Percentiles rank a stretch among this genome's conserved stretches.
Evolutionary conservation across 208 protist genomes (phyloP).

Genomic region (Trichomonas vaginalis): DNA sequence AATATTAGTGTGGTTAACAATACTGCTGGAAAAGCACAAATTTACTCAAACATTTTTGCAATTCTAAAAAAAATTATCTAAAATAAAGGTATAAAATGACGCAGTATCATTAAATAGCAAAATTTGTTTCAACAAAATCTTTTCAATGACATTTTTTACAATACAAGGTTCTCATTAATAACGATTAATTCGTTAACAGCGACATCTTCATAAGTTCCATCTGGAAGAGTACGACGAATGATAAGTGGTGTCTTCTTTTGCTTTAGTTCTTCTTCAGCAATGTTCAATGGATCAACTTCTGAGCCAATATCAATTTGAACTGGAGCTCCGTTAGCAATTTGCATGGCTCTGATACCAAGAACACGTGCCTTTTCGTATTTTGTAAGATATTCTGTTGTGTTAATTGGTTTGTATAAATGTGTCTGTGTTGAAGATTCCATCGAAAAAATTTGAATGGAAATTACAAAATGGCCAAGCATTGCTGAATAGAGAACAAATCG

Average conservation of each 20-base stretch:
- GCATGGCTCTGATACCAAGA: slow-evolving; percentile 84
- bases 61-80: too few relatives aligned
- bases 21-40: too few relatives aligned
- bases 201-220: slow-evolving; percentile 18
- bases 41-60: too few relatives aligned
- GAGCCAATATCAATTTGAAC: slow-evolving; percentile 80
- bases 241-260: slow-evolving; percentile 86
- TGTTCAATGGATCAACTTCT: slow-evolving; percentile 87
- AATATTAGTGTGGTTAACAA: too few relatives aligned
- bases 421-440: not conserved
- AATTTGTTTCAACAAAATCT: too few relatives aligned
- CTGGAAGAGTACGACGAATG: slow-evolving; percentile 46
- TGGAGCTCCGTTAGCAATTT: slow-evolving; percentile 92
- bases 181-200: not conserved
- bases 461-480: too few relatives aligned
- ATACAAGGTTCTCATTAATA: too few relatives aligned
- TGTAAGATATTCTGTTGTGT: slow-evolving; percentile 82
- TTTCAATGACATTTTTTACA: too few relatives aligned
- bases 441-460: too few relatives aligned
- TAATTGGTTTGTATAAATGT: not conserved
- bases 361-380: slow-evolving; percentile 94
- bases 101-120: too few relatives aligned
- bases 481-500: too few relatives aligned
- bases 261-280: slow-evolving; percentile 84
- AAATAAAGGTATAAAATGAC: too few relatives aligned